Evolutionary conservation across 768 basidiomycete species (phyloP), one percentile per base, ranked within the genome.

Genomic region (Thelephora ganbajun): DNA sequence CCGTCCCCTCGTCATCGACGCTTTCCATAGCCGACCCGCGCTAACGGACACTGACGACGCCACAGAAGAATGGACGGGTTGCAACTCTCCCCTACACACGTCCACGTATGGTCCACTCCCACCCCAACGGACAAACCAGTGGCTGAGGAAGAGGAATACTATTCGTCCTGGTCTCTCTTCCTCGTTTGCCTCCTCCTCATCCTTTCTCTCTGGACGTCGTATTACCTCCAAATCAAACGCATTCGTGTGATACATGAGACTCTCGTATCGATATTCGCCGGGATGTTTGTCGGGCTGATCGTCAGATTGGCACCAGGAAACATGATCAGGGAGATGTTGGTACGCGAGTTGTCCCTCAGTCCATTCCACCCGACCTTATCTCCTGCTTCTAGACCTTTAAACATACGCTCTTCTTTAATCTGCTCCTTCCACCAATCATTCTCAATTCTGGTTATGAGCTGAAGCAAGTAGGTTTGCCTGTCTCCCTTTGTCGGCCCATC

Each of bases 211-310:
- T 89, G 83, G 77, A 96, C 91, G 18, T 92, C 89, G 22, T 99
- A 99, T 69, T 98, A 97, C 59, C 79, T 99, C 3, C 93, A 98
- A 71, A 89, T 97, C 59, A 91, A 93, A 62, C 76, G 85, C 44
- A 99, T 99, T 67, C 79, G 92, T 48, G 85, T 89, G 14, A 77
- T 99, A 11, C 92, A 99, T 57, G 96, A 99, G 66, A 99, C 96
- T 0, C 71, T 97, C 26, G 87, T 99, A 16, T 86, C 93, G 18
- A 91, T 98, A 53, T 79, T 92, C 59, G 91, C 92, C 6, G 92
- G 96, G 36, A 97, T 96, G 90, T 75, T 84, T 26, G 96, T 99
- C 37, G 96, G 96, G 1, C 67, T 96, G 52, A 74, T 96, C 45
- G 81, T 98, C 35, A 72, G 96, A 53, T 69, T 98, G 37, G 80